Base-by-base conservation (phyloP, 495 filamentous ascomycete genomes). In the Penicillium salamii region DNA sequence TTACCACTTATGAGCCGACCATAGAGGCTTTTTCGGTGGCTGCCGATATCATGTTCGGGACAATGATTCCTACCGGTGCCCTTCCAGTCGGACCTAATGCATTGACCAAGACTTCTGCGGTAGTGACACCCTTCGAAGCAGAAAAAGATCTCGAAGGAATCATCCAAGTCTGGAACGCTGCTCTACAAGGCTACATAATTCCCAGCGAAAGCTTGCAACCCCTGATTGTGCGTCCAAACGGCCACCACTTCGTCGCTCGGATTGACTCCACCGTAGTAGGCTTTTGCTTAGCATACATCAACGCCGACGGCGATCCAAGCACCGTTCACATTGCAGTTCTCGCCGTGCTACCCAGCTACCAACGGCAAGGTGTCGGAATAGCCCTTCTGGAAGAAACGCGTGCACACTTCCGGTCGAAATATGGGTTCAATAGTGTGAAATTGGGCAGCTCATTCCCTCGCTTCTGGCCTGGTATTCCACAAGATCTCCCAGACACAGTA, bases 1-100 rank as follows among this genome's bases (percentile, higher is more conserved):
- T 78, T 18, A 53, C 72, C 12, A 74, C 68, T 4, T 78, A 78
- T 35, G 76, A 78, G 42, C 74, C 74, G 18, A 77, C 73, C 0
- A 31, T 69, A n/a, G 71, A 74, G 42, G 72, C 74, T 1, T 77
- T 77, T 35, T 39, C 58, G 7, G 67, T 70, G 9, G 76, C 72
- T 5, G 56, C 64, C 1, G 62, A 65, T 24, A 57, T 72, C n/a
- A 68, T 78, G 7, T 77, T 77, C 38, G 72, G 72, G 8, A 23
- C 44, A 11, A 38, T 43, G n/a, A 20, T 49, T 13, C 53, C 71
- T 15, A 60, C 52, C 9, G 76, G 74, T 2, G 40, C 38, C 13
- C 59, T 77, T 20, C 76, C 74, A 34, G 65, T 78, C 14, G 58
- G 62, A 14, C 21, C 36, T 1, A 45, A 31, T 40, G 42, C 53